A percentile compares a stretch with the other conserved stretches of the same genome.
phyloP scores from a whole-genome alignment of 176 grass and related monocot genomes.

The Otatea glauca region DNA sequence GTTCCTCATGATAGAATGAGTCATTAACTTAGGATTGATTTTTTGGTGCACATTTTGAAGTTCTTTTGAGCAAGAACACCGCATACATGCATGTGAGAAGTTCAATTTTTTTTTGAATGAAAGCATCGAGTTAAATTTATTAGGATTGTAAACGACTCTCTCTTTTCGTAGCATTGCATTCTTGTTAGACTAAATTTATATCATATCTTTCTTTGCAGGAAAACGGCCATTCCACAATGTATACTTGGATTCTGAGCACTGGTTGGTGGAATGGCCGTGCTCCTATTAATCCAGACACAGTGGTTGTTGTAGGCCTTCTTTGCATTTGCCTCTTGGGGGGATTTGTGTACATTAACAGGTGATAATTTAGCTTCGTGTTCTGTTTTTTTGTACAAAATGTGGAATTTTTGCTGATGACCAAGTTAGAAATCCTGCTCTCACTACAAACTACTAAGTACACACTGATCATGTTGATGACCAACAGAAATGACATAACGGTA shows the following conservation, averaged over 20 bases:
- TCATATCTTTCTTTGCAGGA: constrained; percentile 51
- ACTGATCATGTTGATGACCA: background rate
- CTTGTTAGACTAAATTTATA: background rate
- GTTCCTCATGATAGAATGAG: background rate
- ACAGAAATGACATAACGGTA: background rate
- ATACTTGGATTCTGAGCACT: constrained; percentile 91
- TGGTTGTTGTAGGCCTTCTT: constrained; percentile 72
- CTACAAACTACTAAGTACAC: constrained; percentile 1
- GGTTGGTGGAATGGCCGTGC: constrained; percentile 82
- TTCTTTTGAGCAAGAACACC: too few species aligned
- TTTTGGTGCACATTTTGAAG: too few species aligned
- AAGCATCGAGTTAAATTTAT: background rate
- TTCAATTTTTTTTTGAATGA: too few species aligned
- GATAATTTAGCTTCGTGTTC: constrained; percentile 6
- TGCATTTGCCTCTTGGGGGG: constrained; percentile 66
- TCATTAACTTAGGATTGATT: too few species aligned
- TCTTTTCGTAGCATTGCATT: background rate
- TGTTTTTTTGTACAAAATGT: background rate
- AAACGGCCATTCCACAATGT: constrained; percentile 84
- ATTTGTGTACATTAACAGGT: constrained; percentile 92
- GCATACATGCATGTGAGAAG: too few species aligned
- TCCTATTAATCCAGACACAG: constrained; percentile 85
- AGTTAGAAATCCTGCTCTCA: background rate
- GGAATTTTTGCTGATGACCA: background rate
- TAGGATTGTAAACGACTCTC: background rate